Percentiles rank a stretch among this genome's conserved stretches.
Conservation (phyloP, 176 grass and related monocot species). For the Phoenix roebelenii region DNA sequence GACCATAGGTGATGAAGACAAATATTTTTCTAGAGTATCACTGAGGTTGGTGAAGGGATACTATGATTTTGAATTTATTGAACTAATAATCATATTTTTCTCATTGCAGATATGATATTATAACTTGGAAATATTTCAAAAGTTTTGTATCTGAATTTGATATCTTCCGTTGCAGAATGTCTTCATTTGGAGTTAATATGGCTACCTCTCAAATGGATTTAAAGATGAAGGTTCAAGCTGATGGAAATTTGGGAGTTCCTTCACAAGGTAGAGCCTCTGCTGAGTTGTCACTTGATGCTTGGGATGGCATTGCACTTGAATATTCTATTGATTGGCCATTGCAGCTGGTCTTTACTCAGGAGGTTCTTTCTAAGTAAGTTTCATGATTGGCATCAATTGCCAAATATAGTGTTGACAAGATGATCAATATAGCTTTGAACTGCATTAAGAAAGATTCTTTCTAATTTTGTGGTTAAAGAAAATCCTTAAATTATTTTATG, state of each 20-base stretch:
- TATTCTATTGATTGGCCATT: slow-evolving; percentile 92
- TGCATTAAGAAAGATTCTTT: too few species aligned
- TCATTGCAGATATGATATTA: too few species aligned
- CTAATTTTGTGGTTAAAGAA: too few species aligned
- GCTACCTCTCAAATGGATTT: slow-evolving; percentile 48
- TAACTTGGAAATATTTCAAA: too few species aligned
- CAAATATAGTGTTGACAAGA: not conserved
- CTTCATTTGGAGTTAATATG: slow-evolving; percentile 58
- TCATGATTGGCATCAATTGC: not conserved
- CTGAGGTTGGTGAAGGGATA: slow-evolving; percentile 38
- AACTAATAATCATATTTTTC: too few species aligned
- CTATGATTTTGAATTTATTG: too few species aligned
- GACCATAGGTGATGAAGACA: slow-evolving; percentile 88
- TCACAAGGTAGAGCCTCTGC: slow-evolving; percentile 49
- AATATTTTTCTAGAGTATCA: slow-evolving; percentile 84
- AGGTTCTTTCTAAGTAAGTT: slow-evolving; percentile 88
- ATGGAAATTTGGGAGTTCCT: slow-evolving; percentile 33
- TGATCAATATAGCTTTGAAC: too few species aligned
- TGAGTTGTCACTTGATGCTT: slow-evolving; percentile 78
- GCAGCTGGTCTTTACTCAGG: slow-evolving; percentile 95
- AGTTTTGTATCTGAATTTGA: slow-evolving; percentile 1
- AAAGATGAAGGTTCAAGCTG: slow-evolving; percentile 25
- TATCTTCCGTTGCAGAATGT: slow-evolving; percentile 50
- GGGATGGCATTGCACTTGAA: slow-evolving; percentile 85
- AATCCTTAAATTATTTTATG: too few species aligned